Evolutionary conservation across 257 asterid species (phyloP).

Genomic region (Penstemon eatonii): DNA sequence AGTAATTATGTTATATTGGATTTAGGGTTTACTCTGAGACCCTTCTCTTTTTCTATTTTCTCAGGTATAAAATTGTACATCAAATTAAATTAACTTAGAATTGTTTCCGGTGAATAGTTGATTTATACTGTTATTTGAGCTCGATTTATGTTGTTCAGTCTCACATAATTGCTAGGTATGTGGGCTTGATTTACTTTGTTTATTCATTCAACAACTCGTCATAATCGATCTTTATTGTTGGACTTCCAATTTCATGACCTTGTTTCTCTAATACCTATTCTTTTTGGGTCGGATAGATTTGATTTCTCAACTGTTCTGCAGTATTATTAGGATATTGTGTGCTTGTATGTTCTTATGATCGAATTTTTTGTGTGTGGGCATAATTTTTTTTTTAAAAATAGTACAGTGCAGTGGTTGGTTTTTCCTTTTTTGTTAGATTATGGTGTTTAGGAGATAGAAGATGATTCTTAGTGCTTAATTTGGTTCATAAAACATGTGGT

Average conservation of each 20-base stretch:
- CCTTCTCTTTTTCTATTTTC: not conserved
- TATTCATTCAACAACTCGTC: not conserved
- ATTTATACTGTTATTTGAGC: not conserved
- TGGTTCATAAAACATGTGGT: constrained; percentile 2
- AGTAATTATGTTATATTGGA: too few species aligned
- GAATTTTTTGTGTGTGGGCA: not conserved
- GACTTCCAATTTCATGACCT: not conserved
- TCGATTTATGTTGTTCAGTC: not conserved
- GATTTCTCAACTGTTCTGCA: not conserved
- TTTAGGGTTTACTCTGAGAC: not conserved
- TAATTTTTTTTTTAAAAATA: not conserved
- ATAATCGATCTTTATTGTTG: not conserved
- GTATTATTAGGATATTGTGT: not conserved
- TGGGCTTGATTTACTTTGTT: not conserved
- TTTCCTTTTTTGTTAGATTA: constrained; percentile 24
- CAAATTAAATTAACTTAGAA: not conserved
- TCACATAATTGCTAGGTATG: not conserved
- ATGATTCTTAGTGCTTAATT: constrained; percentile 27
- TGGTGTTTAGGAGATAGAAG: constrained; percentile 29
- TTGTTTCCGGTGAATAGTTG: too few species aligned
- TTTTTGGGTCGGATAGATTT: not conserved
- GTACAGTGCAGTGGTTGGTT: not conserved
- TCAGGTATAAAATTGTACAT: not conserved
- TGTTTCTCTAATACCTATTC: not conserved
- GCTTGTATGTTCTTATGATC: not conserved